Evolutionary conservation across 495 filamentous ascomycete species (phyloP), one percentile per base, ranked within the genome.

Genomic region (Hamigera avellanea): DNA sequence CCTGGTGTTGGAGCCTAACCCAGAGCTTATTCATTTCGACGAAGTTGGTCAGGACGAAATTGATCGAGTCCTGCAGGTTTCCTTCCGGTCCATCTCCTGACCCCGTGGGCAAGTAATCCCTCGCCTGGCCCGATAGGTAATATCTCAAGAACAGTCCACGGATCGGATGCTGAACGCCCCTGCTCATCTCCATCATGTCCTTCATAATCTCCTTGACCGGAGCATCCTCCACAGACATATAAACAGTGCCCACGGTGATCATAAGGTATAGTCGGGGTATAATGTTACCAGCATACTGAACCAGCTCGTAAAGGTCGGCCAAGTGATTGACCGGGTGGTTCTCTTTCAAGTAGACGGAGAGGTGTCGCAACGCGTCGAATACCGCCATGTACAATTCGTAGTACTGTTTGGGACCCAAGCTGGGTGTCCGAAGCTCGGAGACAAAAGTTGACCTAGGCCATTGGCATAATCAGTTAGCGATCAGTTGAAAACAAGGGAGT

Each of bases 181-280:
- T 75, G 59, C 85, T 95, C 91, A 98, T 98, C 63, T 98, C 91
- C 91, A 98, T 98, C 91, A 98, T 98, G 54, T 98, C 91, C 60
- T 98, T 98, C 91, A 98, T 98, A 38, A 98, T 87, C 64, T 98
- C 91, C 63, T 98, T 98, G 43, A 98, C 89, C 3, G 91, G 91
- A 31, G 91, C 93, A 75, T 95, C 91, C 54, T 91, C 83, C 46
- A 98, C 89, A 8, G 84, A 79, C 91, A 98, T 98, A 64, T 98
- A 98, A 21, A 95, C 91, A 3, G 91, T 98, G 23, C 91, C 91
- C 15, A 98, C 91, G 0, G 91, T 96, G 49, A 98, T 86, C 91
- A 98, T 98, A 34, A 98, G 77, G 54, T 96, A 98, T 32, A 98
- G 69, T 42, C 91, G 81, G 19, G 91, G 91, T 36, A 98, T 80